A percentile compares a stretch with the other conserved stretches of the same genome.
Conservation (phyloP, 1,284 basidiomycete species). For the Irpex rosettiformis region DNA sequence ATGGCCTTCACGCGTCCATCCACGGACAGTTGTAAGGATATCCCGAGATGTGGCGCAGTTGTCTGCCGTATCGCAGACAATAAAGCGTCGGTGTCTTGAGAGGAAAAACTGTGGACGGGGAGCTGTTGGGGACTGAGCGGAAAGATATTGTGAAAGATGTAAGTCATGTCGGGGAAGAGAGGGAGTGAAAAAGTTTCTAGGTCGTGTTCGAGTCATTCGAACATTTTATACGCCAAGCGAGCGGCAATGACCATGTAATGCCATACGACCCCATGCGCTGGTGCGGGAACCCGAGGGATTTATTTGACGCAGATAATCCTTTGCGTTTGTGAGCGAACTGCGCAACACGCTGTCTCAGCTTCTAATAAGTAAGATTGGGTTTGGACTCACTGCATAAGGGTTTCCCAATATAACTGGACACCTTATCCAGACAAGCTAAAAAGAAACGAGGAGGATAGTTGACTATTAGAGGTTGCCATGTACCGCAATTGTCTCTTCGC, state of each 20-base stretch:
- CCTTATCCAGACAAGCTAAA: too few species aligned
- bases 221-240: not conserved
- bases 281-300: too few species aligned
- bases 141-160: not conserved
- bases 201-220: not conserved
- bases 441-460: too few species aligned
- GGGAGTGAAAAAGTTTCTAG: not conserved
- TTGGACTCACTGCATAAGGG: too few species aligned
- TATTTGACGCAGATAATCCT: too few species aligned
- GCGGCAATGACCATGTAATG: not conserved
- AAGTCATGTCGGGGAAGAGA: not conserved
- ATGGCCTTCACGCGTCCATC: not conserved
- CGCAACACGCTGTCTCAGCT: too few species aligned
- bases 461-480: too few species aligned
- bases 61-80: not conserved
- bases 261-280: too few species aligned
- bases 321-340: too few species aligned
- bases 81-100: not conserved
- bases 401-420: too few species aligned
- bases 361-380: too few species aligned
- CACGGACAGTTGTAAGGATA: constrained; percentile 3
- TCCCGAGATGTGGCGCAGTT: not conserved
- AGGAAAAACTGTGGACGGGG: not conserved
- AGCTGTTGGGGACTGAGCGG: not conserved
- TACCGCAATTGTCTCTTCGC: too few species aligned